A percentile compares a stretch with the other conserved stretches of the same genome.
phyloP scores from a whole-genome alignment of 257 asterid genomes.

The Echites panduratus region DNA sequence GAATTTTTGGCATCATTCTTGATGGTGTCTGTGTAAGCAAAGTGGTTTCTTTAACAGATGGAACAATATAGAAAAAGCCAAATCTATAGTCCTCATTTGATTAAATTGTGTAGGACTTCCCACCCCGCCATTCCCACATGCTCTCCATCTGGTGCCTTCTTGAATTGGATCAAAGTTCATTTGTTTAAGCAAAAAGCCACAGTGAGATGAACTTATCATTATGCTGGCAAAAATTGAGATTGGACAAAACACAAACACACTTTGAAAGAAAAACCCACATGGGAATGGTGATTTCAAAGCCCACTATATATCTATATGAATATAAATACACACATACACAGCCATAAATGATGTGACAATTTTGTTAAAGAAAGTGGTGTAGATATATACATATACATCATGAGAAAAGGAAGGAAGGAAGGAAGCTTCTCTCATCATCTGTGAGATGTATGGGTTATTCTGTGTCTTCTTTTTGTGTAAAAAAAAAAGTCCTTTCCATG shows the following conservation, averaged over 20 bases:
- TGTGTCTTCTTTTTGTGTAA: constrained; percentile 8
- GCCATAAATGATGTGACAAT: constrained; percentile 13
- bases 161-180: constrained; percentile 9
- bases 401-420: constrained; percentile 11
- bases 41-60: constrained; percentile 8
- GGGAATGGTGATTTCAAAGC: constrained; percentile 16
- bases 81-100: constrained; percentile 11
- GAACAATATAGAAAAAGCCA: constrained; percentile 10
- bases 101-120: neutral
- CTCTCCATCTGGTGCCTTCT: constrained; percentile 14
- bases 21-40: constrained; percentile 1
- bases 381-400: neutral
- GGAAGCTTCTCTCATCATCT: constrained; percentile 18
- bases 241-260: constrained; percentile 2
- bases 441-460: constrained; percentile 16
- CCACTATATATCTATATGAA: neutral
- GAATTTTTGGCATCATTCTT: constrained; percentile 5
- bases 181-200: constrained; percentile 13
- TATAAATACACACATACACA: neutral
- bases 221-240: constrained; percentile 9
- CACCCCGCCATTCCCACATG: constrained; percentile 13
- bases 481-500: constrained; percentile 16
- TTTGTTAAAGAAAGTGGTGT: constrained; percentile 7
- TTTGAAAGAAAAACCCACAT: constrained; percentile 3
- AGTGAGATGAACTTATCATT: constrained; percentile 3